Evolutionary conservation across 2,329 filamentous ascomycete species (phyloP), one percentile per base, ranked within the genome.

Genomic region (Talaromyces albobiverticillius): DNA sequence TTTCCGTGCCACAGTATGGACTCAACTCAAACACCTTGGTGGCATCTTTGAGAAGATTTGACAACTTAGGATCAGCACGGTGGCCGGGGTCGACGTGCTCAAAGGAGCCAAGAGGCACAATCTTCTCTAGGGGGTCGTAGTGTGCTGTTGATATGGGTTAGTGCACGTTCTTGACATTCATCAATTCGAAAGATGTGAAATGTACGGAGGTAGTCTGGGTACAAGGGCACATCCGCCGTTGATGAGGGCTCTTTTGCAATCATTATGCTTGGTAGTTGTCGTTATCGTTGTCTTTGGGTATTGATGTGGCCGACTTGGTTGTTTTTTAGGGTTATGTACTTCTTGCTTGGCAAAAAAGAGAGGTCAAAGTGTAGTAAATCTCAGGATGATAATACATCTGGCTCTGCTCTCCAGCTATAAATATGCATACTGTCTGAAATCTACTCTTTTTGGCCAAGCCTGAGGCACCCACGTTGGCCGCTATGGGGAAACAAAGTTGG

Each of bases 51-150:
- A 78, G 64, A 1, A 78, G 64, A 57, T 76, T 71, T 9, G 67
- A 63, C 57, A 77, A 76, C 16, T 68, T 65, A 31, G 71, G 71
- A 57, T 78, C 72, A 2, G 75, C 76, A 40, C 67, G 55, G 31
- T 71, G 64, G 10, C 74, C 74, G 29, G 67, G 69, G 36, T 77
- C 75, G 20, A 62, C 54, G 52, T 76, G 74, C 14, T 71, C 69
- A 55, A 76, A 76, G 1, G 68, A 67, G 71, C 66, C 1, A 70
- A 71, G 13, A 68, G 67, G 46, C 2, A 70, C 29, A 18, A 48
- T 48, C 34, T 48, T 48, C 16, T 48, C 46, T 11, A 48, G 14
- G 8, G 46, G 46, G 7, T 48, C 46, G 16, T 48, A 48, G 14
- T 48, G 46, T 5, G 46, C 46, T 48, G 9, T 22, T 3, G 36